Conservation (phyloP, 768 basidiomycete genomes). For the Lactifluus hygrophoroides region DNA sequence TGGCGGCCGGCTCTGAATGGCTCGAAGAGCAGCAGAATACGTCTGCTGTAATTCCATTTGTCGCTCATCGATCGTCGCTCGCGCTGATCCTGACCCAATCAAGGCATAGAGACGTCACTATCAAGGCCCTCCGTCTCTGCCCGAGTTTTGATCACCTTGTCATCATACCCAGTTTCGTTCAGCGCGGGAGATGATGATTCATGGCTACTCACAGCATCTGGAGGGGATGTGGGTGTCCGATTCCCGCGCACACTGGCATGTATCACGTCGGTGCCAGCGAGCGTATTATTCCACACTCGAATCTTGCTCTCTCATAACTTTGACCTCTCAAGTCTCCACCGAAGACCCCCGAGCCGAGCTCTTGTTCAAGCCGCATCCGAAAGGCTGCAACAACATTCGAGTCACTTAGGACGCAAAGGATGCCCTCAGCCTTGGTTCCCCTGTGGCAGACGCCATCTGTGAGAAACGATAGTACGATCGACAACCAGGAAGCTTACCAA, state of each 20-base stretch:
- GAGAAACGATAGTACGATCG: slow-evolving; percentile 90
- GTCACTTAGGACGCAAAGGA: slow-evolving; percentile 90
- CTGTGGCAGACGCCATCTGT: slow-evolving; percentile 84
- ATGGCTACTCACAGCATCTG: slow-evolving; percentile 83
- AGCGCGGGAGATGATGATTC: slow-evolving; percentile 49
- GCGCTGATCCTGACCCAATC: too few species aligned
- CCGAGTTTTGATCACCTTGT: slow-evolving; percentile 62
- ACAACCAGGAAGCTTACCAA: slow-evolving; percentile 58
- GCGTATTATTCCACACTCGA: too few species aligned
- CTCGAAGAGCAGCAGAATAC: too few species aligned
- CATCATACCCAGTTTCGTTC: slow-evolving; percentile 75
- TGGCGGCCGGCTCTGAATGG: too few species aligned
- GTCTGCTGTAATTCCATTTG: too few species aligned
- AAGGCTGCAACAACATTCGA: slow-evolving; percentile 80
- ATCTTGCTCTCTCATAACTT: neutral
- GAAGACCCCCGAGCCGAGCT: slow-evolving; percentile 39
- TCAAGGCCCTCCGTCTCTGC: slow-evolving; percentile 19
- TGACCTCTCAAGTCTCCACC: slow-evolving; percentile 8
- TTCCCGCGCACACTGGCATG: slow-evolving; percentile 77
- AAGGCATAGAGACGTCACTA: neutral
- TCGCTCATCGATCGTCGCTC: too few species aligned
- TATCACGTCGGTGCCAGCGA: slow-evolving; percentile 65
- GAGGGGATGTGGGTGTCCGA: slow-evolving; percentile 58
- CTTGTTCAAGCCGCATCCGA: slow-evolving; percentile 83
- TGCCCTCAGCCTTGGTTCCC: slow-evolving; percentile 83